These are phyloP conservation scores for Neospora caninum DNA, from an alignment of 169 alveolate species.

Conservation along the genomic window DNA sequence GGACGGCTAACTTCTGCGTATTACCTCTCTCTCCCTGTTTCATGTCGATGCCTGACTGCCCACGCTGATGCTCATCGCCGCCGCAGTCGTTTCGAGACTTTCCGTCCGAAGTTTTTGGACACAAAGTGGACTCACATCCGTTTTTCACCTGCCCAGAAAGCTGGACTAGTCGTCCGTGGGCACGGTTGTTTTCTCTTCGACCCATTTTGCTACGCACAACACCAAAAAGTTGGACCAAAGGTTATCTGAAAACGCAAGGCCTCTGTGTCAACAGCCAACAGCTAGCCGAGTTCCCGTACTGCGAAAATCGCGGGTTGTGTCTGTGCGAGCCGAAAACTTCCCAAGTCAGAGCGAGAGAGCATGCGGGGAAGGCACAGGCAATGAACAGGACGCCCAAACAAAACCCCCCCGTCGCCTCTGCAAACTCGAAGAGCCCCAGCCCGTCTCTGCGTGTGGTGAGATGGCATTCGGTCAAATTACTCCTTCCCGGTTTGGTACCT, in stretches of 20 bases:
- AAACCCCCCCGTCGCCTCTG: no score
- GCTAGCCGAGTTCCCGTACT: neutral
- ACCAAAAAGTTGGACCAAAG: neutral
- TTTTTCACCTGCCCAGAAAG: neutral
- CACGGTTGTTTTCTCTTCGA: neutral
- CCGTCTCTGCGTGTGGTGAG: no score
- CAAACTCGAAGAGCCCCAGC: no score
- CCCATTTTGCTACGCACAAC: neutral
- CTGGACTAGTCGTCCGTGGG: neutral
- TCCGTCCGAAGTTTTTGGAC: neutral
- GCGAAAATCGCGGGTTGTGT: neutral
- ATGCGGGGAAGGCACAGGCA: no score
- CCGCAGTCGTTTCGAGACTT: neutral
- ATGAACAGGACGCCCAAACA: no score
- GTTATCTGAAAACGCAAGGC: neutral
- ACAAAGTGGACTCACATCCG: neutral
- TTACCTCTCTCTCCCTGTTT: neutral
- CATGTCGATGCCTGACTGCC: neutral
- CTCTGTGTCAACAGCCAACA: neutral
- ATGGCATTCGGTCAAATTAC: no score
- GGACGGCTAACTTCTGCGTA: no score
- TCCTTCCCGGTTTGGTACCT: no score
- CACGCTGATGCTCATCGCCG: neutral
- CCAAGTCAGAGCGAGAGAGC: no score
- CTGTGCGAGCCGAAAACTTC: no score